Percentiles rank a stretch among this genome's conserved stretches.
Evolutionary conservation across 495 filamentous ascomycete genomes (phyloP).

Genomic region (Cercophora newfieldiana): DNA sequence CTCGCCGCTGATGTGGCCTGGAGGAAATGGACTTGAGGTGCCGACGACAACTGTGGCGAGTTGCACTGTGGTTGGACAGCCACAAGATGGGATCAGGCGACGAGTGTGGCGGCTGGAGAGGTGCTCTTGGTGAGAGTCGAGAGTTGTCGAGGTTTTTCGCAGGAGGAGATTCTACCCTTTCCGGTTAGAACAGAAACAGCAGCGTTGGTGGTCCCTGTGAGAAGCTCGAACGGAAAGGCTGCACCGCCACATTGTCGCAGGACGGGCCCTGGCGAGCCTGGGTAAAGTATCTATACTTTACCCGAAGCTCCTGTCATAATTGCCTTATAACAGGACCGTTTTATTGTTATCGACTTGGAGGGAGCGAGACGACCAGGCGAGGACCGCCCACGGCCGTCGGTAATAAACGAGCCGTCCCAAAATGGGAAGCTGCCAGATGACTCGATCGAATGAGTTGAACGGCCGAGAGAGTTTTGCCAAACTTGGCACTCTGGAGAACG

Average conservation of each 20-base stretch:
- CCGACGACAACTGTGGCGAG: slow-evolving; percentile 1
- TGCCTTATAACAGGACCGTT: slow-evolving; percentile 5
- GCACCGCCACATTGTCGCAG: slow-evolving; percentile 7
- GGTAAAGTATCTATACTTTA: slow-evolving; percentile 18
- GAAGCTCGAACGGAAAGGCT: not conserved
- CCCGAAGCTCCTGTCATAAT: slow-evolving; percentile 5
- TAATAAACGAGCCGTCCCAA: slow-evolving; percentile 2
- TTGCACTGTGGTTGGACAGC: not conserved
- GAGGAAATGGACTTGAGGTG: not conserved
- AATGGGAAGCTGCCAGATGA: slow-evolving; percentile 5
- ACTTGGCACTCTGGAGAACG: not conserved
- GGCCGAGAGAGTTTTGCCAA: not conserved
- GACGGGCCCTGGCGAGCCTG: not conserved
- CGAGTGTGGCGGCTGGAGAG: not conserved
- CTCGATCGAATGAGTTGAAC: slow-evolving; percentile 1
- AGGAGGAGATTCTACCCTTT: not conserved
- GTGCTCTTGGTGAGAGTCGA: not conserved
- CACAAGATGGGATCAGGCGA: not conserved
- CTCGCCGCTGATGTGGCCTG: not conserved
- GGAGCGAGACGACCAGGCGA: not conserved
- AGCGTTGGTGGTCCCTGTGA: not conserved
- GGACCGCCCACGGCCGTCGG: not conserved
- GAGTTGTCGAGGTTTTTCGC: not conserved
- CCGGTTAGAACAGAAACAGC: not conserved
- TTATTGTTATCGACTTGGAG: not conserved